These are phyloP conservation scores for Myriosclerotinia curreyana DNA, from an alignment of 2,329 filamentous ascomycete genomes.

Conservation along the genomic window DNA sequence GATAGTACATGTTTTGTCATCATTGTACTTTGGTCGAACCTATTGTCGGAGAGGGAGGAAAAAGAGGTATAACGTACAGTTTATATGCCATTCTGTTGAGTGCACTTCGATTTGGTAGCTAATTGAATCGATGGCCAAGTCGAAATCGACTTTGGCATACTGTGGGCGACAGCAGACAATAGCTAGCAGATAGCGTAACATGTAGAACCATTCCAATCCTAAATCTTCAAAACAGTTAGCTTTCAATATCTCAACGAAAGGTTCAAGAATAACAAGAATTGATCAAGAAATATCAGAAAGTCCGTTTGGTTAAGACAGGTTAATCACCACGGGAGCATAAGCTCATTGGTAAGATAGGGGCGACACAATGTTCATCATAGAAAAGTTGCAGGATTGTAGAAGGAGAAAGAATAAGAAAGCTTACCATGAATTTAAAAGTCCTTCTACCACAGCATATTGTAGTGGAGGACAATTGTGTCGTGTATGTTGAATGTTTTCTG, in stretches of 20 bases:
- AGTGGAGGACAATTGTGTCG: conserved; percentile 8
- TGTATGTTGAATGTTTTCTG: background rate
- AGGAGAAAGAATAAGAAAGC: conserved; percentile 20
- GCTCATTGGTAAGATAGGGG: conserved; percentile 53
- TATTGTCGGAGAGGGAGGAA: background rate
- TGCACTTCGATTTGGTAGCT: background rate
- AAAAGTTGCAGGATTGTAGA: conserved; percentile 1
- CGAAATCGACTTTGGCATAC: background rate
- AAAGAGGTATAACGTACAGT: conserved; percentile 33
- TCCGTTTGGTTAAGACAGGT: conserved; percentile 60
- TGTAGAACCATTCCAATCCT: background rate
- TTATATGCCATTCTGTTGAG: background rate
- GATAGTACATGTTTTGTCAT: conserved; percentile 47
- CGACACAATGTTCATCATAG: conserved; percentile 57
- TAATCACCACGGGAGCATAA: conserved; percentile 50
- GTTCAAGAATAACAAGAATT: background rate
- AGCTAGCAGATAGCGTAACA: too few species aligned
- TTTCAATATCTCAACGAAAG: background rate
- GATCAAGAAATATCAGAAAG: conserved; percentile 43
- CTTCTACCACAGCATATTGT: conserved; percentile 7
- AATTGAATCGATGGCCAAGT: background rate
- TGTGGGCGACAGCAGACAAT: background rate
- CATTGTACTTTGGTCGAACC: conserved; percentile 37
- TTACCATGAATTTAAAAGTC: conserved; percentile 8
- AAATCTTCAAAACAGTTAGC: conserved; percentile 28